These are phyloP conservation scores for Candolleomyces eurysporus DNA, from an alignment of 768 basidiomycete species.

Conservation along the genomic window DNA sequence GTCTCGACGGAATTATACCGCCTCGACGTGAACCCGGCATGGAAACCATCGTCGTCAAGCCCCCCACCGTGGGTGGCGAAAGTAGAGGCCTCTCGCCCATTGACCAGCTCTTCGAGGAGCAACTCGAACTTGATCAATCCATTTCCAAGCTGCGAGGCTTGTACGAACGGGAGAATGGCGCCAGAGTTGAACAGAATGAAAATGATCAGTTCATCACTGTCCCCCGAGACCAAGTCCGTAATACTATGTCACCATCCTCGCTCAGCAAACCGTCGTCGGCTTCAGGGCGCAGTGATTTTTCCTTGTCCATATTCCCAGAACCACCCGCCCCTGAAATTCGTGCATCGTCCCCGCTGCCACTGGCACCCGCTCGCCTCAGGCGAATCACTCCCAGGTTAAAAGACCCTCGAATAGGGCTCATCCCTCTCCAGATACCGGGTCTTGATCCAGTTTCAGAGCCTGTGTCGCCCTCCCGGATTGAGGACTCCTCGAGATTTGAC, in stretches of 20 bases:
- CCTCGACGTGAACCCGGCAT: conserved; percentile 6
- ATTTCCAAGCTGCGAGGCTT: conserved; percentile 50
- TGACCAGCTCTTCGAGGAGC: conserved; percentile 55
- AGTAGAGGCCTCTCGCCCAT: conserved; percentile 29
- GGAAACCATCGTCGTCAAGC: conserved; percentile 6
- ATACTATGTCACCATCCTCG: conserved; percentile 15
- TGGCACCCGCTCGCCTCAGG: too few species aligned
- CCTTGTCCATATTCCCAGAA: conserved; percentile 67
- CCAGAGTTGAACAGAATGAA: neutral
- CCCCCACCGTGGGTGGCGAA: conserved; percentile 10
- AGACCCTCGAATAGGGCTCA: neutral
- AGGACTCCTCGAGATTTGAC: conserved; percentile 22
- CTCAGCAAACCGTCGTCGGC: conserved; percentile 30
- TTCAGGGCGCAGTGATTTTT: conserved; percentile 50
- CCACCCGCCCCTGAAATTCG: conserved; percentile 40
- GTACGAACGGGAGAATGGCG: neutral
- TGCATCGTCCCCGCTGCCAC: too few species aligned
- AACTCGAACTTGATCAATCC: conserved; percentile 61
- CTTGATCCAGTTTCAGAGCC: conserved; percentile 4
- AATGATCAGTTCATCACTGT: neutral
- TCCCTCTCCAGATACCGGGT: neutral
- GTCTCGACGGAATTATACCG: conserved; percentile 32
- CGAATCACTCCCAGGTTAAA: too few species aligned
- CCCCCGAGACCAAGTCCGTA: neutral
- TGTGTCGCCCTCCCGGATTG: conserved; percentile 15